A percentile compares a stretch with the other conserved stretches of the same genome.
Conservation (phyloP, 2,329 filamentous ascomycete species). For the Xylariaceae sp. region DNA sequence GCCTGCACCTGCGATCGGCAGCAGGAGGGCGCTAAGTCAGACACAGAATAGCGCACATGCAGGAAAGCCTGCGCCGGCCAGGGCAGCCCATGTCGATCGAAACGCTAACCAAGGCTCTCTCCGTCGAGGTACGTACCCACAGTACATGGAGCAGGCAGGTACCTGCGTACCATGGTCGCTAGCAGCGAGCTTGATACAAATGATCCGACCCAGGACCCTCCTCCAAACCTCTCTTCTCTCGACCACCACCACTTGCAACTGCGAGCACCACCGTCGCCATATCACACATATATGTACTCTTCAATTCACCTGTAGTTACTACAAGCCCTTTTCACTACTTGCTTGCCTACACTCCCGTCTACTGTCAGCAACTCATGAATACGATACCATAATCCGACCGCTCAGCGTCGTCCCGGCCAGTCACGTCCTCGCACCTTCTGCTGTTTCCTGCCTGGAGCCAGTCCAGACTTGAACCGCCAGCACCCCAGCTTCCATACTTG, state of each 20-base stretch:
- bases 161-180: constrained; percentile 9
- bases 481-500: too few species aligned
- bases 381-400: too few species aligned
- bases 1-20: constrained; percentile 18
- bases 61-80: constrained; percentile 17
- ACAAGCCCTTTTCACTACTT: too few species aligned
- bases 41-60: constrained; percentile 19
- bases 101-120: constrained; percentile 8
- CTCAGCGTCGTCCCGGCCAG: too few species aligned
- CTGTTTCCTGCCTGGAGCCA: too few species aligned
- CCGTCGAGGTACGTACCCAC: not conserved
- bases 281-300: too few species aligned
- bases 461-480: too few species aligned
- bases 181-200: constrained; percentile 24
- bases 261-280: constrained; percentile 12
- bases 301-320: too few species aligned
- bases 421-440: too few species aligned
- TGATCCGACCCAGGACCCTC: constrained; percentile 21
- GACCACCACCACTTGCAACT: constrained; percentile 6
- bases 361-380: too few species aligned
- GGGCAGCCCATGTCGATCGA: constrained; percentile 21
- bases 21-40: constrained; percentile 20
- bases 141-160: constrained; percentile 9
- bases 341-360: too few species aligned
- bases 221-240: constrained; percentile 17